These are phyloP conservation scores for Pseudogymnoascus sp. DNA, from an alignment of 2,329 filamentous ascomycete genomes.

Conservation along the genomic window DNA sequence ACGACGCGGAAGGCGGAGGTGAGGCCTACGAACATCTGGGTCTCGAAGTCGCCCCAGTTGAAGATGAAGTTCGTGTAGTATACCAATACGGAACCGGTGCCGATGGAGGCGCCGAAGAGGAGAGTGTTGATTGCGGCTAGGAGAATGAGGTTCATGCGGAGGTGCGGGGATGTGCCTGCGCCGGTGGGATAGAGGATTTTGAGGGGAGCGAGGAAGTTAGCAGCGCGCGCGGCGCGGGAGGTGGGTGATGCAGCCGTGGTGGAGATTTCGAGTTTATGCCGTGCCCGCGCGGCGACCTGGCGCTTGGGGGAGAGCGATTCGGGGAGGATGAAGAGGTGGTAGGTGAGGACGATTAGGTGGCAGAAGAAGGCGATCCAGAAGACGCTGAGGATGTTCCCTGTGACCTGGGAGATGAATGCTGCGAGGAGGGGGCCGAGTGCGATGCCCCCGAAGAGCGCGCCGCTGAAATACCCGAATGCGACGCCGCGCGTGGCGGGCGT, in stretches of 20 bases:
- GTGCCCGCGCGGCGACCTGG: constrained; percentile 62
- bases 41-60: constrained; percentile 73
- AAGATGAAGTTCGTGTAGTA: constrained; percentile 78
- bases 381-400: constrained; percentile 66
- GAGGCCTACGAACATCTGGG: constrained; percentile 72
- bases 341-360: constrained; percentile 65
- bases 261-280: constrained; percentile 35
- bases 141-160: constrained; percentile 75
- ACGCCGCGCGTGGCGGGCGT: constrained; percentile 71
- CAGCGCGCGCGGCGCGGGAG: constrained; percentile 19
- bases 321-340: constrained; percentile 64
- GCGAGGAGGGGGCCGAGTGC: constrained; percentile 78
- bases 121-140: constrained; percentile 75
- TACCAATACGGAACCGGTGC: constrained; percentile 70
- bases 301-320: constrained; percentile 74
- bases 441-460: constrained; percentile 80
- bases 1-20: constrained; percentile 68
- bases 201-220: constrained; percentile 68
- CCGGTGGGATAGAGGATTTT: constrained; percentile 69
- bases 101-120: constrained; percentile 74
- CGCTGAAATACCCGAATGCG: constrained; percentile 83
- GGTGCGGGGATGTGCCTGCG: constrained; percentile 46
- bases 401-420: constrained; percentile 69
- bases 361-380: constrained; percentile 75
- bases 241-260: constrained; percentile 34